Percentiles rank a stretch among this genome's conserved stretches.
phyloP scores from a whole-genome alignment of 805 yeast genomes.

The Metschnikowia colocasiae region DNA sequence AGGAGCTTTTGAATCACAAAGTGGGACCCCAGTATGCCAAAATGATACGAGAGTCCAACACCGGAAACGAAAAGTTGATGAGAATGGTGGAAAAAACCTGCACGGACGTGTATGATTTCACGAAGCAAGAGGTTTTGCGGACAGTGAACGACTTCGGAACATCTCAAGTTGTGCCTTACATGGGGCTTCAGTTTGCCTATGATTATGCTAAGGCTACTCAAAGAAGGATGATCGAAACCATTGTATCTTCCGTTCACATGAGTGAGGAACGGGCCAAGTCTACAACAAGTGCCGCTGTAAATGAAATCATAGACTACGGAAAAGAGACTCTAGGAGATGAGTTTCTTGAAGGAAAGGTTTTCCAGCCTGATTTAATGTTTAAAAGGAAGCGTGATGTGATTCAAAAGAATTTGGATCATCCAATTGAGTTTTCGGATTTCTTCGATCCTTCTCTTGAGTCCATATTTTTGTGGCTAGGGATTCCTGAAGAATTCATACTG shows the following conservation, averaged over 20 bases:
- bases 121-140: constrained; percentile 49
- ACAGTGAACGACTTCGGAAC: constrained; percentile 54
- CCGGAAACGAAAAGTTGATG: constrained; percentile 57
- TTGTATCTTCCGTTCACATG: constrained; percentile 57
- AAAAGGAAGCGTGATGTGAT: constrained; percentile 64
- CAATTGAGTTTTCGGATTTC: constrained; percentile 67
- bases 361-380: constrained; percentile 78
- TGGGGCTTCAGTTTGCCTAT: constrained; percentile 60
- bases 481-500: constrained; percentile 29
- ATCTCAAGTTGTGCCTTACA: constrained; percentile 50
- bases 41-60: constrained; percentile 48
- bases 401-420: constrained; percentile 53
- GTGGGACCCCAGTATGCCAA: constrained; percentile 64
- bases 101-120: constrained; percentile 54
- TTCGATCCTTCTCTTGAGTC: constrained; percentile 72
- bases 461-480: constrained; percentile 45
- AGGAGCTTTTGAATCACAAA: constrained; percentile 45
- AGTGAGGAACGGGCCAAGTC: constrained; percentile 70
- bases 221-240: constrained; percentile 57
- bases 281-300: constrained; percentile 58
- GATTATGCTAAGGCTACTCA: constrained; percentile 72
- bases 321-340: constrained; percentile 60
- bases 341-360: constrained; percentile 55
- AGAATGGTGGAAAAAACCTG: constrained; percentile 59
- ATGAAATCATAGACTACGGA: constrained; percentile 60